Percentiles rank a stretch among this genome's conserved stretches.
These are phyloP conservation scores for Arabidopsis lyrata DNA, from an alignment of 441 rosid genomes.

Conservation along the genomic window DNA sequence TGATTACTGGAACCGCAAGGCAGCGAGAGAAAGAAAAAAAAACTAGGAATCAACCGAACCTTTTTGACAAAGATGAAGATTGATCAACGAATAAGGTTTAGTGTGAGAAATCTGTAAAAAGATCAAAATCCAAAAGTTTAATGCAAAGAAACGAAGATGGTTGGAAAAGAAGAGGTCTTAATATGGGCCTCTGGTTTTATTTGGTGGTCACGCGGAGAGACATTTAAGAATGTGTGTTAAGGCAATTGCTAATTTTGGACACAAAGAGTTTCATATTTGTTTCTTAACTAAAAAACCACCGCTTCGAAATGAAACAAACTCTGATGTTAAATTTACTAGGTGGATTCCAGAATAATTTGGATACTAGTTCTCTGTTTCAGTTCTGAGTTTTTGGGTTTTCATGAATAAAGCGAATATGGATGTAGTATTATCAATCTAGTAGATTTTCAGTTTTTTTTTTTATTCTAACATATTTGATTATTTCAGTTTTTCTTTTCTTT, in stretches of 20 bases:
- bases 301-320: constrained; percentile 25
- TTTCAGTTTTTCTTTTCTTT: not conserved
- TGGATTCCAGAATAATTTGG: constrained; percentile 10
- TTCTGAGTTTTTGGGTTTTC: not conserved
- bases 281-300: constrained; percentile 32
- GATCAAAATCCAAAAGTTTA: constrained; percentile 3
- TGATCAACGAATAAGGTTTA: constrained; percentile 29
- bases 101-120: constrained; percentile 35
- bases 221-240: constrained; percentile 40
- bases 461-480: too few species aligned
- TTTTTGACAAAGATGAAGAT: constrained; percentile 23
- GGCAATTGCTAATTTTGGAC: constrained; percentile 40
- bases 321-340: not conserved
- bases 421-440: not conserved
- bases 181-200: constrained; percentile 44
- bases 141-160: constrained; percentile 25
- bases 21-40: constrained; percentile 35
- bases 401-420: not conserved
- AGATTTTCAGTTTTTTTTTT: too few species aligned
- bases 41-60: constrained; percentile 31
- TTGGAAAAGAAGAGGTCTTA: constrained; percentile 32
- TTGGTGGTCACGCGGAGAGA: constrained; percentile 39
- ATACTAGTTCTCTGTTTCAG: not conserved
- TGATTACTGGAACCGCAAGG: constrained; percentile 46
- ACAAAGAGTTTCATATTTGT: constrained; percentile 30